Base-by-base conservation (phyloP, 345 rosid species). In the Zanthoxylum bungeanum region DNA sequence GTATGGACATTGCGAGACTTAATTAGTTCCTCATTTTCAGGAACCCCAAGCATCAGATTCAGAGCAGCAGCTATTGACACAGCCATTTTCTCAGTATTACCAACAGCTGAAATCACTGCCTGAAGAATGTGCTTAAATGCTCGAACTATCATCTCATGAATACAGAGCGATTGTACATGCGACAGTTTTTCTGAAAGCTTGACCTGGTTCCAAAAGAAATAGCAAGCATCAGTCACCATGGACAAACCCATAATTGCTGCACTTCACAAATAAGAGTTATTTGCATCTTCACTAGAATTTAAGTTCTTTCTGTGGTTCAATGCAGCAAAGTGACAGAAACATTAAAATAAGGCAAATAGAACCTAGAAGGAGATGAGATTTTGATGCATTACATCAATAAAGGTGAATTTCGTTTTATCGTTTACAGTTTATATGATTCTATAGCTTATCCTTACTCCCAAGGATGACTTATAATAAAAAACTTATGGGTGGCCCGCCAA, bases 61-160 rank as follows among this genome's bases (percentile, higher is more conserved):
- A 94, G 73, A 24, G 98, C 93, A 81, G 90, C 89, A 73, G 97
- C 95, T 73, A 92, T 82, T 68, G 89, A 80, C 51, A 69, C 80
- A 66, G 97, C 93, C 80, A 94, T 73, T 75, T 81, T 84, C 68
- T 86, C 87, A 73, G 84, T 82, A 79, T 86, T 77, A 60, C 17
- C 74, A 53, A 79, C 86, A 60, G 87, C 86, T 80, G 98, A 89
- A 82, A 94, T 85, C 79, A 92, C 93, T 47, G 93, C 95, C 84
- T 77, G 98, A 73, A 94, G 87, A 76, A 92, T 78, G 71, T 92
- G 98, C 85, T 94, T 94, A 77, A 90, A 90, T 66, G 97, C 98
- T 66, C 98, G 80, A 75, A 89, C 97, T 73, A 94, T 87, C 98
- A 94, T 94, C 90, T 94, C 98, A 72, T 94, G 97, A 69, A 90